These are phyloP conservation scores for Chalciporus pseudorubinellus DNA, from an alignment of 768 basidiomycete genomes.

Conservation along the genomic window DNA sequence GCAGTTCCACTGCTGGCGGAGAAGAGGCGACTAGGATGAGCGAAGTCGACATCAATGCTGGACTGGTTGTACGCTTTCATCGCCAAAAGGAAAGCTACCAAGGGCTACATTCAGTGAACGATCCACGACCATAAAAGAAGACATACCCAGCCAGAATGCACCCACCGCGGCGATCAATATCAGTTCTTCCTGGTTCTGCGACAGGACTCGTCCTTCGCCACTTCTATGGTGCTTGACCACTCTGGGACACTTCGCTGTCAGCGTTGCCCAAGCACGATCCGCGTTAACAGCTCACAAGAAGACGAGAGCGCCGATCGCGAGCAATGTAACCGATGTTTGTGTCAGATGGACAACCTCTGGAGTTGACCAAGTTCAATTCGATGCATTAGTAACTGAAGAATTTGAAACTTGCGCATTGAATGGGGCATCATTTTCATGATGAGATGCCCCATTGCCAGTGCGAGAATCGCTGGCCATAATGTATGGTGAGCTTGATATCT, in stretches of 20 bases:
- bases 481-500: conserved; percentile 9
- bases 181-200: conserved; percentile 71
- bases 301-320: conserved; percentile 64
- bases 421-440: conserved; percentile 47
- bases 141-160: conserved; percentile 74
- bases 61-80: conserved; percentile 38
- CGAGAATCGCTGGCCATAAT: conserved; percentile 41
- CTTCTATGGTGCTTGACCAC: conserved; percentile 65
- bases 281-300: conserved; percentile 50
- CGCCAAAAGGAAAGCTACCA: conserved; percentile 42
- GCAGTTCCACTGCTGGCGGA: conserved; percentile 34
- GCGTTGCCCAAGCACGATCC: not conserved
- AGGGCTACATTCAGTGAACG: conserved; percentile 3
- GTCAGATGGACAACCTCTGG: conserved; percentile 63
- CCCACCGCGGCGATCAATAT: conserved; percentile 69
- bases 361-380: conserved; percentile 13
- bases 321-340: conserved; percentile 70
- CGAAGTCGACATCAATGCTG: conserved; percentile 27
- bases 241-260: conserved; percentile 35
- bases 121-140: not conserved
- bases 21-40: conserved; percentile 31
- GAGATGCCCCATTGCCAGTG: conserved; percentile 48
- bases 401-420: conserved; percentile 30
- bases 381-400: conserved; percentile 1
- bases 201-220: conserved; percentile 54